A percentile compares a stretch with the other conserved stretches of the same genome.
phyloP scores from a whole-genome alignment of 2,329 filamentous ascomycete genomes.

The Calonectria pteridis region DNA sequence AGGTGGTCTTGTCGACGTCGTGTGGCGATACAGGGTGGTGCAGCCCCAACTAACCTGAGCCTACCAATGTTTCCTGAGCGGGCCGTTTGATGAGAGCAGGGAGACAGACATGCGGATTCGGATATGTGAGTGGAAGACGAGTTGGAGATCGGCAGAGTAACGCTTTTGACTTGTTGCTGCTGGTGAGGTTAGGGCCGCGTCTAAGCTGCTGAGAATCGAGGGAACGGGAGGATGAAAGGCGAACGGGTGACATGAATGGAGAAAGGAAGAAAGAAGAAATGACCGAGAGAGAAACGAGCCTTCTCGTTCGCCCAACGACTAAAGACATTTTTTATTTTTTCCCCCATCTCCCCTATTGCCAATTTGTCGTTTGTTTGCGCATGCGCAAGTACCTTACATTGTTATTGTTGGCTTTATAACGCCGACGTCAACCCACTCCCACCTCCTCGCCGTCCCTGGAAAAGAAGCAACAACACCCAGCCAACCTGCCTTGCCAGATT shows the following conservation, averaged over 20 bases:
- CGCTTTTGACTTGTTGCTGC: not conserved
- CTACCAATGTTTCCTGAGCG: constrained; percentile 12
- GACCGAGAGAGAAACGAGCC: not conserved
- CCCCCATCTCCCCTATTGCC: not conserved
- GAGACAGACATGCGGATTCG: constrained; percentile 5
- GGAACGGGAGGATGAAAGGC: not conserved
- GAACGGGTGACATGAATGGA: not conserved
- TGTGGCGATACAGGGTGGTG: constrained; percentile 23
- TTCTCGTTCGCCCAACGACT: not conserved
- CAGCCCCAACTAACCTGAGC: constrained; percentile 12
- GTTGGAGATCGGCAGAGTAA: not conserved
- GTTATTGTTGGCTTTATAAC: constrained; percentile 2
- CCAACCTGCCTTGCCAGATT: not conserved
- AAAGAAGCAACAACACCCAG: constrained; percentile 7
- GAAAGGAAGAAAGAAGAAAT: not conserved
- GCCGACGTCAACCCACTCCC: constrained; percentile 2
- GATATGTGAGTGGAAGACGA: constrained; percentile 16
- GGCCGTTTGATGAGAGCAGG: not conserved
- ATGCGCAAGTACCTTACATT: not conserved
- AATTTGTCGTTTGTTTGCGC: not conserved
- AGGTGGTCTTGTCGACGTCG: constrained; percentile 15
- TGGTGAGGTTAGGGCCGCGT: not conserved
- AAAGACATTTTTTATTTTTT: not conserved
- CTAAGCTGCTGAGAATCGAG: constrained; percentile 1
- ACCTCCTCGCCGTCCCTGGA: not conserved